Conservation (phyloP, 2,329 filamentous ascomycete species). For the Pestalotiopsis sp. region DNA sequence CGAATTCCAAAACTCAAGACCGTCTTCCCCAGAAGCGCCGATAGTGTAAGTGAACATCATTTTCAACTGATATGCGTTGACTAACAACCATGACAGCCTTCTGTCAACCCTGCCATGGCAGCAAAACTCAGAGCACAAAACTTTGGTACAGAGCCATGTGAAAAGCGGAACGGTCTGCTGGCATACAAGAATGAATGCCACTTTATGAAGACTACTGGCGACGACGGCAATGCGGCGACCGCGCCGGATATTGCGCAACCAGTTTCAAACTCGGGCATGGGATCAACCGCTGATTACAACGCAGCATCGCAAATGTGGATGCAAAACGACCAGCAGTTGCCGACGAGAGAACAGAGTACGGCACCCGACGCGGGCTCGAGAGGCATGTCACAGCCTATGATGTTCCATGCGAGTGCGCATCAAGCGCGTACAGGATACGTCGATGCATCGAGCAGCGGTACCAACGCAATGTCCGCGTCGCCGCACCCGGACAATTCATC, state of each 20-base stretch:
- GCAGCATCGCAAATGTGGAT: constrained; percentile 33
- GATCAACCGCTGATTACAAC: background rate
- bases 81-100: constrained; percentile 9
- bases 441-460: constrained; percentile 41
- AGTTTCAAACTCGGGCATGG: constrained; percentile 13
- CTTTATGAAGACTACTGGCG: constrained; percentile 39
- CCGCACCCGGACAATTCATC: constrained; percentile 49
- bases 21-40: constrained; percentile 53
- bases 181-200: constrained; percentile 45
- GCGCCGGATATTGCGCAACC: constrained; percentile 41
- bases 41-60: constrained; percentile 45
- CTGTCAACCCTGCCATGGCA: constrained; percentile 15
- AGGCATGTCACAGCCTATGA: constrained; percentile 15
- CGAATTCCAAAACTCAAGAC: constrained; percentile 58
- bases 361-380: constrained; percentile 16
- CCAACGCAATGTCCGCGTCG: constrained; percentile 48
- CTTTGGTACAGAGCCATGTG: constrained; percentile 11
- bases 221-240: constrained; percentile 39
- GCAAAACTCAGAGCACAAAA: constrained; percentile 9
- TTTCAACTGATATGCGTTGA: background rate
- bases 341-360: constrained; percentile 25
- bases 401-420: constrained; percentile 12
- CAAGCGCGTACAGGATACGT: constrained; percentile 35
- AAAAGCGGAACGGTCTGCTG: constrained; percentile 36
- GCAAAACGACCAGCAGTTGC: constrained; percentile 38